A percentile compares a stretch with the other conserved stretches of the same genome.
These are phyloP conservation scores for Colletotrichum godetiae DNA, from an alignment of 2,329 filamentous ascomycete species.

Conservation along the genomic window DNA sequence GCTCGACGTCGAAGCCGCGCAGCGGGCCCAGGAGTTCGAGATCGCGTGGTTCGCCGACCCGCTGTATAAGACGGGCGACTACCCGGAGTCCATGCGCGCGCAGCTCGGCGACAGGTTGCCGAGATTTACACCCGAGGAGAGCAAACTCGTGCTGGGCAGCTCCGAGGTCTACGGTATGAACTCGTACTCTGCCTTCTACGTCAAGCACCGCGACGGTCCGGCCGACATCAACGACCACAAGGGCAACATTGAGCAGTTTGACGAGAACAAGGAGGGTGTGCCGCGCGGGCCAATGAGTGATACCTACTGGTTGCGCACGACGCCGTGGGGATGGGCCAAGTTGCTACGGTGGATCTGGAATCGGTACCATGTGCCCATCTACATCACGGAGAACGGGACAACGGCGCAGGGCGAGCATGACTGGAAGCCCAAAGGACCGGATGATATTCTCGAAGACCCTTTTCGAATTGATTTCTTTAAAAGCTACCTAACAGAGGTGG, in stretches of 20 bases:
- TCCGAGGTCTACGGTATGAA: conserved; percentile 56
- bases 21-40: conserved; percentile 54
- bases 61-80: conserved; percentile 51
- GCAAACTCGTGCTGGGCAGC: conserved; percentile 49
- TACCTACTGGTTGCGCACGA: conserved; percentile 52
- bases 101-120: conserved; percentile 52
- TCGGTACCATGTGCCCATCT: conserved; percentile 53
- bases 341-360: conserved; percentile 53
- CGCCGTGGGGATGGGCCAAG: conserved; percentile 51
- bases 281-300: conserved; percentile 49
- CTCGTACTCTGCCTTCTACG: conserved; percentile 54
- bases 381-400: conserved; percentile 55
- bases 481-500: conserved; percentile 50
- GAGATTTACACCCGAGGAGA: conserved; percentile 51
- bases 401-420: conserved; percentile 52
- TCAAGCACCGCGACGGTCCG: conserved; percentile 47
- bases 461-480: conserved; percentile 52
- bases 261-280: conserved; percentile 47
- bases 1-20: conserved; percentile 48
- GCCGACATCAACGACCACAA: conserved; percentile 52
- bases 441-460: conserved; percentile 50
- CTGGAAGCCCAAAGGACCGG: conserved; percentile 41
- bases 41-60: conserved; percentile 56
- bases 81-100: conserved; percentile 51
- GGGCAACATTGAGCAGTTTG: conserved; percentile 51